Base-by-base conservation (phyloP, 306 rosid species). In the Corylus avellana region DNA sequence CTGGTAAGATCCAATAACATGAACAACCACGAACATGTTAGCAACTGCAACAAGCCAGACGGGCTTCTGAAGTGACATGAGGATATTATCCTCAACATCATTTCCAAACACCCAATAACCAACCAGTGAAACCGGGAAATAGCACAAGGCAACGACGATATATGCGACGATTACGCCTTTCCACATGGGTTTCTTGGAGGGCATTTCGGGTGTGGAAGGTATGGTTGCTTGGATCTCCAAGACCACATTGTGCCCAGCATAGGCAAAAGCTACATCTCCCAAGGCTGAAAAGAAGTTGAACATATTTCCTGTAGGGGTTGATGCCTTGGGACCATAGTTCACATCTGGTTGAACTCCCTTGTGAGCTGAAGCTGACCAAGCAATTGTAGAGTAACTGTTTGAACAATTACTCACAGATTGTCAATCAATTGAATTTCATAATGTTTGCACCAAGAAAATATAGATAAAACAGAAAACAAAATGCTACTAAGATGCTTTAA, bases 1-100 rank as follows among this genome's bases (percentile, higher is more conserved):
- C 81, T 86, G 85, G 44, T 86, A 86, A 61, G 87, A 84, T 32
- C 90, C 85, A 68, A 84, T 80, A n/a, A 84, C 90, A 75, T 86
- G 90, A 68, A 86, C 35, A 37, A 86, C 81, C 42, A 86, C 90
- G 9, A 86, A 83, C 53, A 37, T 3, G 59, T 86, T 86, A 2
- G 87, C 90, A 0, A 25, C 3, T 39, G 55, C 62, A 8, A 86
- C 66, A 12, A 86, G 87, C 90, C 87, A 81, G 1, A 2, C 6
- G 3, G 90, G 90, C 57, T 76, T 73, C 75, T 86, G 48, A 54
- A 86, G 79, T 0, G 90, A 78, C 1, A 86, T 17, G 53, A 86
- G 85, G 17, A 86, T 67, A 54, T 86, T 84, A 53, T 86, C 90
- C 10, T 83, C 72, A 1, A 86, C 87, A 0, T 14, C 12, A 35